Evolutionary conservation across 305 asterid genomes (phyloP).

Genomic region (Solanum hybrid): DNA sequence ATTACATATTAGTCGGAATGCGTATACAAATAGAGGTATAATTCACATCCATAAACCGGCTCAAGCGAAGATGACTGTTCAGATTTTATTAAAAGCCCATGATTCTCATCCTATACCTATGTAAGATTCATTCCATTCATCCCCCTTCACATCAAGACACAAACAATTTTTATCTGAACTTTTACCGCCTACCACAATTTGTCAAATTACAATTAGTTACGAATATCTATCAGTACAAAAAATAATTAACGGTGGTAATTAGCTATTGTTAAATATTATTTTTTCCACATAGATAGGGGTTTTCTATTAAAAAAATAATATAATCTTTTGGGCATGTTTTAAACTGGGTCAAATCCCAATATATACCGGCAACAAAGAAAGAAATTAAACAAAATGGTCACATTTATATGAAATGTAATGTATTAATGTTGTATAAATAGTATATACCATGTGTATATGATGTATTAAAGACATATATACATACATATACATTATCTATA

Average conservation of each 20-base stretch:
- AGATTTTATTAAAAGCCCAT: neutral
- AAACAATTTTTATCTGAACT: neutral
- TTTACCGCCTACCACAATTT: neutral
- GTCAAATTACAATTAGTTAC: neutral
- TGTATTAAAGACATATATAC: neutral
- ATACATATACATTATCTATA: neutral
- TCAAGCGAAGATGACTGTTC: neutral
- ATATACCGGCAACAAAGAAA: neutral
- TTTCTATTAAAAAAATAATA: neutral
- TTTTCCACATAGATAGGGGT: neutral
- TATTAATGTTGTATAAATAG: neutral
- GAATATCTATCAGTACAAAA: neutral
- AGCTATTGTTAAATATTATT: neutral
- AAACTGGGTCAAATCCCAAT: neutral
- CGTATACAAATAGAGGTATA: neutral
- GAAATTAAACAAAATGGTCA: neutral
- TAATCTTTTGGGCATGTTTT: neutral
- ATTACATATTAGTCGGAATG: neutral
- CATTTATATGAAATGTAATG: neutral
- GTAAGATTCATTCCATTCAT: neutral
- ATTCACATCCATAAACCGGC: neutral
- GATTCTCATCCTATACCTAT: neutral
- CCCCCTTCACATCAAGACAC: neutral
- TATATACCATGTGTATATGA: neutral
- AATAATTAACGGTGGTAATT: neutral